phyloP scores from a whole-genome alignment of 2,329 filamentous ascomycete species.

The Boeremia exigua region DNA sequence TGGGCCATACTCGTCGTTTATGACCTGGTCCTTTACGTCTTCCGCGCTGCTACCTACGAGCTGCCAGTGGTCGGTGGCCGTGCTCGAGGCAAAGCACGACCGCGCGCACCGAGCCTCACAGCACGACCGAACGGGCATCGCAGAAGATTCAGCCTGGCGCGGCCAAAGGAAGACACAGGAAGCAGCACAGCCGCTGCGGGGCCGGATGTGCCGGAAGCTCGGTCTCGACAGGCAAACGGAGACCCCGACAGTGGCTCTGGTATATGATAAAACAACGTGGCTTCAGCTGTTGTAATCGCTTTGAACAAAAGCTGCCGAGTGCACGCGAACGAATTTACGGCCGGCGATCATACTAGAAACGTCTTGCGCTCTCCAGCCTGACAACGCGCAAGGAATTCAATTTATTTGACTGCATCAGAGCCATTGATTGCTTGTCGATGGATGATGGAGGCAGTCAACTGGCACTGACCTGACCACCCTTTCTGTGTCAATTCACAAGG shows the following conservation, averaged over 20 bases:
- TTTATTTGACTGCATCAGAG: no score
- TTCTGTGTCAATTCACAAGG: no score
- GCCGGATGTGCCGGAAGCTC: constrained; percentile 34
- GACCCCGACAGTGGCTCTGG: constrained; percentile 5
- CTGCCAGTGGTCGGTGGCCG: constrained; percentile 66
- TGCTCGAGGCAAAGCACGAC: constrained; percentile 64
- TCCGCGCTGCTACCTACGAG: constrained; percentile 64
- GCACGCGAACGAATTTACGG: no score
- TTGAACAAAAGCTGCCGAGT: no score
- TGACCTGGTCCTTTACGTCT: constrained; percentile 67
- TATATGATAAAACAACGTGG: background rate
- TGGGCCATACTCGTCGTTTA: constrained; percentile 67
- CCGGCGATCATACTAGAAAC: no score
- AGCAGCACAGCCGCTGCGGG: constrained; percentile 26
- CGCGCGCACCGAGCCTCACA: constrained; percentile 66
- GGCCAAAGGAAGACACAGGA: constrained; percentile 29
- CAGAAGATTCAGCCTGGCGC: constrained; percentile 52
- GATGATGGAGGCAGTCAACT: no score
- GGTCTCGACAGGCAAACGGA: constrained; percentile 33
- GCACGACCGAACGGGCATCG: constrained; percentile 61
- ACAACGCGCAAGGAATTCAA: no score
- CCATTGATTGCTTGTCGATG: no score
- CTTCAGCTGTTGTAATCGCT: no score
- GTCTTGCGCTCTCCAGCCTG: no score
- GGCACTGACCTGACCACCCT: no score